Evolutionary conservation across 805 yeast species (phyloP), one percentile per base, ranked within the genome.

Genomic region (Wickerhamomyces ciferrii): DNA sequence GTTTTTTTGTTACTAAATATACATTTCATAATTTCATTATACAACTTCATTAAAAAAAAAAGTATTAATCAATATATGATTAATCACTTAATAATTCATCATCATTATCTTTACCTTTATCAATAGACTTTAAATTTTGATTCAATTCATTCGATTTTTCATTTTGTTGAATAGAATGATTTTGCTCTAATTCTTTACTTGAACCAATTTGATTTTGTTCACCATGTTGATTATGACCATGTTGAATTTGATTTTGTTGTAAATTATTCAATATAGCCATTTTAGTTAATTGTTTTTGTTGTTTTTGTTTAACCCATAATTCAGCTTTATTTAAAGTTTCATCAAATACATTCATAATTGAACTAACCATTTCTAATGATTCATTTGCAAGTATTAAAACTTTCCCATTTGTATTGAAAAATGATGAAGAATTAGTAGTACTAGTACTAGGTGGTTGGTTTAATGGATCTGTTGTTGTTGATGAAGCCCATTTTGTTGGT

Each of bases 281-380:
- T 50, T 59, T 58, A 46, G 61, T 59, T 41, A 63, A 44, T 43
- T 62, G 65, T 18, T 57, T 54, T 46, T 68, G 69, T 58, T 63
- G 77, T 65, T 53, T 76, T 63, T 54, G 73, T 66, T 67, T 70
- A 5, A 81, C 78, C 97, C 97, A 92, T 21, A 74, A 70, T 62
- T 94, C 97, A 1, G 97, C 97, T 53, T 83, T 82, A 42, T 79
- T 83, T 45, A 92, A 70, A 43, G 90, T 90, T 41, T 87, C 91
- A 60, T 87, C 92, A 55, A 95, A 89, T 7, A 91, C 91, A 43
- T 75, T 76, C 53, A 90, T 89, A 18, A 92, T 83, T 47, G 86
- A 85, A 37, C 83, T 76, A 34, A 92, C 84, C 89, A 91, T 58
- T 39, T 86, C 94, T 42, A 92, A 68, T 0, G 96, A 84, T 63